Evolutionary conservation across 2,329 filamentous ascomycete genomes (phyloP).

Genomic region (Helotiales sp.): DNA sequence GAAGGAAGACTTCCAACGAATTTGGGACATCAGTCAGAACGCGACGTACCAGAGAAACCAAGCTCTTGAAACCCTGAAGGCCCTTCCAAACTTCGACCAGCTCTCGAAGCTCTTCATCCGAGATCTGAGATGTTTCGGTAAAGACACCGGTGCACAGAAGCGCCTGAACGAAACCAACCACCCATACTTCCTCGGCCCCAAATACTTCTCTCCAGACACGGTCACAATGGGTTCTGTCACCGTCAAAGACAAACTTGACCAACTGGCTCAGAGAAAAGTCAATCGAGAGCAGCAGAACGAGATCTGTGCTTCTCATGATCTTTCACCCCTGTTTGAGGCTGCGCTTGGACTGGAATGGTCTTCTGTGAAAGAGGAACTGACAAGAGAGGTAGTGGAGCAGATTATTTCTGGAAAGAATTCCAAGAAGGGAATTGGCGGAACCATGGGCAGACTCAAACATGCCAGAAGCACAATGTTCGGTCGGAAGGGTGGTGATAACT

Average conservation of each 20-base stretch:
- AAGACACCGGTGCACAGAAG: not conserved
- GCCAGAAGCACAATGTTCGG: no score
- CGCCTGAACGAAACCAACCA: not conserved
- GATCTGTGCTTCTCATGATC: not conserved
- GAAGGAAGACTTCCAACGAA: not conserved
- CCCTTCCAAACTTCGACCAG: not conserved
- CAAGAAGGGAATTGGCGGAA: no score
- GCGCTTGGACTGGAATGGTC: not conserved
- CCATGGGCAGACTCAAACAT: no score
- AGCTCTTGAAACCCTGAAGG: not conserved
- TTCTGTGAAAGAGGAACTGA: not conserved
- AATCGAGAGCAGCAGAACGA: not conserved
- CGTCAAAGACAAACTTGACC: not conserved
- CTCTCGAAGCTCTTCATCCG: not conserved
- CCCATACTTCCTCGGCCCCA: not conserved
- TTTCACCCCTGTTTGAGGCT: not conserved
- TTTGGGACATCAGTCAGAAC: not conserved
- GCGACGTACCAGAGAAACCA: not conserved
- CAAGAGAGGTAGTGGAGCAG: not conserved
- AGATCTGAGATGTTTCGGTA: not conserved
- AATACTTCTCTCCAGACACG: not conserved
- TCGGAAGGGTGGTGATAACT: no score
- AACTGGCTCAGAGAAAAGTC: not conserved
- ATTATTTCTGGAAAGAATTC: not conserved
- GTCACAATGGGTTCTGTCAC: not conserved